Percentiles rank a stretch among this genome's conserved stretches.
Conservation (phyloP, 2,329 filamentous ascomycete species). For the Mariannaea sp. region DNA sequence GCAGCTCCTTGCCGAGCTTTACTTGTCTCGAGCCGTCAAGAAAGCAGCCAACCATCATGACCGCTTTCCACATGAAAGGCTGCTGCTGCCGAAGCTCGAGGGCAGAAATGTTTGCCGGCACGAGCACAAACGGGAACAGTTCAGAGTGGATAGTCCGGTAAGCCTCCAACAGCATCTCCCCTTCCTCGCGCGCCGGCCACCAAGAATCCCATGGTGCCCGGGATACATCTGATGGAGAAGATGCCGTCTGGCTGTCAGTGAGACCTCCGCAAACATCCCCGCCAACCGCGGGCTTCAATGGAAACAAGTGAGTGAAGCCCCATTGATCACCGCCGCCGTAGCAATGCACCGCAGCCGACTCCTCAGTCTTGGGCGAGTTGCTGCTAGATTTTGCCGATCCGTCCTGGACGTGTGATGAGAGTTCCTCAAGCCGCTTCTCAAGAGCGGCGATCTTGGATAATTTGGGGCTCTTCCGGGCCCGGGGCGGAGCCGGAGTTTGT, state of each 20-base stretch:
- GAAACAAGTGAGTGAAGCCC: conserved; percentile 45
- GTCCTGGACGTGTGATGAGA: conserved; percentile 51
- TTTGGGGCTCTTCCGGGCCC: conserved; percentile 52
- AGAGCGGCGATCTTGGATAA: conserved; percentile 56
- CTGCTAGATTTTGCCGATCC: conserved; percentile 22
- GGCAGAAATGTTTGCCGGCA: conserved; percentile 45
- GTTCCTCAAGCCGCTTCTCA: conserved; percentile 55
- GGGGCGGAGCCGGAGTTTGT: conserved; percentile 54
- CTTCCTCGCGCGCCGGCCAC: conserved; percentile 51
- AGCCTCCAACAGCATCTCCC: conserved; percentile 44
- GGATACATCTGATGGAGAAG: conserved; percentile 19
- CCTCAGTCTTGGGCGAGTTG: conserved; percentile 14
- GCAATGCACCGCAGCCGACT: conserved; percentile 10
- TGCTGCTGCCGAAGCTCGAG: conserved; percentile 44
- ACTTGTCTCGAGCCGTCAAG: conserved; percentile 51
- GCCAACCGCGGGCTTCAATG: conserved; percentile 13
- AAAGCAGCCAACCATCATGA: conserved; percentile 52
- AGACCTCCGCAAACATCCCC: not conserved
- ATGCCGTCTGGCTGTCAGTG: conserved; percentile 20
- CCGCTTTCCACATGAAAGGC: conserved; percentile 55
- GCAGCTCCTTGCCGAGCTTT: conserved; percentile 49
- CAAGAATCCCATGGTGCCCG: conserved; percentile 39
- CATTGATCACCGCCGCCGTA: conserved; percentile 20
- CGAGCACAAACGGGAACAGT: conserved; percentile 53
- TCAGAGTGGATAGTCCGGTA: conserved; percentile 43